Evolutionary conservation across 352 stramenopile genomes (phyloP).

Genomic region (Phytophthora citrophthora): DNA sequence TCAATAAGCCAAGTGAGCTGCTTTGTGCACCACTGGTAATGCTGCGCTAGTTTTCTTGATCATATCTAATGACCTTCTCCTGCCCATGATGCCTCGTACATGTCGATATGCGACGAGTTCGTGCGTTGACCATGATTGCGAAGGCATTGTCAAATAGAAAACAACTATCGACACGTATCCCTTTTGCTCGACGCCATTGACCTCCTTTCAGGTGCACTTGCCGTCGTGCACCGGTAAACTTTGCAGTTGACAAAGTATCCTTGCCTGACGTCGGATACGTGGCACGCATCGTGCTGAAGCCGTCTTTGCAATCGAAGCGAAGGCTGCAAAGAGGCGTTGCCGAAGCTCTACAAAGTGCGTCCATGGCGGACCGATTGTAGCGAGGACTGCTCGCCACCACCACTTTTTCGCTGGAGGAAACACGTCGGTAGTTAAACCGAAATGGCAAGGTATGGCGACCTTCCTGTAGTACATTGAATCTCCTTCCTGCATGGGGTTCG

Average conservation of each 20-base stretch:
- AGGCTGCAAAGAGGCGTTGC: conserved; percentile 28
- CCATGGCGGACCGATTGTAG: conserved; percentile 24
- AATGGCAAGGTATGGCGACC: background rate
- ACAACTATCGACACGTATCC: background rate
- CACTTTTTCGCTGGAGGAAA: conserved; percentile 17
- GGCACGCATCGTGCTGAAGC: background rate
- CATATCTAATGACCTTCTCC: too few relatives aligned
- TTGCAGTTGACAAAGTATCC: background rate
- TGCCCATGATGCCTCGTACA: too few relatives aligned
- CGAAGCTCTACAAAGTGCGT: conserved; percentile 22
- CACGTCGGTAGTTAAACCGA: background rate
- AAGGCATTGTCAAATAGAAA: conserved; percentile 10
- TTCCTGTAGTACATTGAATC: background rate
- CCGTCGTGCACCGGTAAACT: too few relatives aligned
- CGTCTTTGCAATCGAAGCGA: conserved; percentile 15
- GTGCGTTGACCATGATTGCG: conserved; percentile 1
- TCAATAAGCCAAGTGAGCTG: too few relatives aligned
- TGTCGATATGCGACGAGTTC: conserved; percentile 1
- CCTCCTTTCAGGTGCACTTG: background rate
- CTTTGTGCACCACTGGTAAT: too few relatives aligned
- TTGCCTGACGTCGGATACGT: background rate
- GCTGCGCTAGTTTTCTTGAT: too few relatives aligned
- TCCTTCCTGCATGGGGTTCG: conserved; percentile 3
- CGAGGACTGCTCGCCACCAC: conserved; percentile 25
- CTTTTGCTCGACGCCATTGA: background rate